Evolutionary conservation across 2,329 filamentous ascomycete genomes (phyloP).

Genomic region (Thielaviopsis punctulata): DNA sequence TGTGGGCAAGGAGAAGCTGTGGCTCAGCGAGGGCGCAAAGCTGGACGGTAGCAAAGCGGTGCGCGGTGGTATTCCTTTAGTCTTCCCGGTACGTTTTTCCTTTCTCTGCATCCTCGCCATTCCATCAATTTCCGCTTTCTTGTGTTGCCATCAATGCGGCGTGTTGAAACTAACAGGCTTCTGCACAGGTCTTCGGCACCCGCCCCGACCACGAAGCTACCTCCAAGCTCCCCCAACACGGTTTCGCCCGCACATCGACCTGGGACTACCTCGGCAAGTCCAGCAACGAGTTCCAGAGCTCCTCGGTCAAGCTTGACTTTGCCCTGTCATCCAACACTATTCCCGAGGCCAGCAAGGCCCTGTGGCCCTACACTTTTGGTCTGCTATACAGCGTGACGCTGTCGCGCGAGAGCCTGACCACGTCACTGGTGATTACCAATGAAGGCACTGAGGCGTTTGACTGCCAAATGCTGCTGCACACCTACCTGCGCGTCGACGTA

Average conservation of each 20-base stretch:
- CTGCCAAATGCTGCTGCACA: conserved; percentile 82
- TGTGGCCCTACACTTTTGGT: conserved; percentile 78
- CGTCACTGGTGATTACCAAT: conserved; percentile 75
- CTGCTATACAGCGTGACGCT: conserved; percentile 88
- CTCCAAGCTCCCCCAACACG: conserved; percentile 71
- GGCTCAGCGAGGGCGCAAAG: conserved; percentile 62
- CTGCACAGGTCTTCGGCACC: conserved; percentile 62
- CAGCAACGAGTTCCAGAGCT: conserved; percentile 27
- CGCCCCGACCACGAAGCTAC: conserved; percentile 63
- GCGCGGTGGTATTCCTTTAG: conserved; percentile 76
- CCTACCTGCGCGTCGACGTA: conserved; percentile 71
- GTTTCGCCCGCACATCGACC: conserved; percentile 72
- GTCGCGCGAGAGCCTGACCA: conserved; percentile 55
- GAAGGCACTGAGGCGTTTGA: conserved; percentile 70
- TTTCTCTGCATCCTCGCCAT: not conserved
- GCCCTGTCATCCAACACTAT: conserved; percentile 64
- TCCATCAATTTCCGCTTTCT: not conserved
- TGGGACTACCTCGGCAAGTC: conserved; percentile 95
- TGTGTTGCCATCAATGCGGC: not conserved
- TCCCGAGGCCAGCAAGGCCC: conserved; percentile 45
- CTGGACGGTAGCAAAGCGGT: conserved; percentile 82
- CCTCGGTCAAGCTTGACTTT: conserved; percentile 85
- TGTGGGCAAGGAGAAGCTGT: conserved; percentile 65
- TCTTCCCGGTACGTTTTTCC: conserved; percentile 63
- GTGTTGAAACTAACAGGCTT: not conserved